Evolutionary conservation across 176 grass and related monocot species (phyloP).

Genomic region (Bothriochloa decipiens): DNA sequence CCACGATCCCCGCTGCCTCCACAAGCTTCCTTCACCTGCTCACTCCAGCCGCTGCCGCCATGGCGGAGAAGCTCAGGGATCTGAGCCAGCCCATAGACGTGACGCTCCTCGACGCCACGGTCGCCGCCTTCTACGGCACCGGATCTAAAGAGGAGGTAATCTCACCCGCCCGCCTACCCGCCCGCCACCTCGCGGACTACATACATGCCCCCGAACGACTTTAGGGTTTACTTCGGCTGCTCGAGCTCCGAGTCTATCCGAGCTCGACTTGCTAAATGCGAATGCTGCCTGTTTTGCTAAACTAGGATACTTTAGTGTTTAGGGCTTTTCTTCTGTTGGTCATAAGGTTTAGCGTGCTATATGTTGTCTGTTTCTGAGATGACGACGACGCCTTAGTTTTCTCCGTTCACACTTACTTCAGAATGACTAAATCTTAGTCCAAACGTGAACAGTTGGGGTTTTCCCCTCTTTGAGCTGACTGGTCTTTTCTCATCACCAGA

Average conservation of each 20-base stretch:
- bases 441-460: not conserved
- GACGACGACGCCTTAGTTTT: not conserved
- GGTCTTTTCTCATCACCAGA: not conserved
- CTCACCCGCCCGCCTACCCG: not conserved
- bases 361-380: not conserved
- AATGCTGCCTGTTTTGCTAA: not conserved
- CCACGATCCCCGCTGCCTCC: not conserved
- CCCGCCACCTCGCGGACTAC: not conserved
- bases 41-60: conserved; percentile 37
- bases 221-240: conserved; percentile 49
- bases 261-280: not conserved
- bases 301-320: not conserved
- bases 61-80: conserved; percentile 97
- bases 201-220: not conserved
- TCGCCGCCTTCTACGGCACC: conserved; percentile 97
- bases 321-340: not conserved
- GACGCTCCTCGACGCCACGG: conserved; percentile 85
- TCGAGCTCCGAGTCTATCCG: not conserved
- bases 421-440: not conserved
- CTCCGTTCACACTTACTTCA: not conserved
- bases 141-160: conserved; percentile 99
- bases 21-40: not conserved
- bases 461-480: not conserved
- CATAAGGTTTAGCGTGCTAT: not conserved
- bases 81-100: conserved; percentile 98